Evolutionary conservation across 192 early-diverging fungal genomes (phyloP).

Genomic region (Cetraspora pellucida): DNA sequence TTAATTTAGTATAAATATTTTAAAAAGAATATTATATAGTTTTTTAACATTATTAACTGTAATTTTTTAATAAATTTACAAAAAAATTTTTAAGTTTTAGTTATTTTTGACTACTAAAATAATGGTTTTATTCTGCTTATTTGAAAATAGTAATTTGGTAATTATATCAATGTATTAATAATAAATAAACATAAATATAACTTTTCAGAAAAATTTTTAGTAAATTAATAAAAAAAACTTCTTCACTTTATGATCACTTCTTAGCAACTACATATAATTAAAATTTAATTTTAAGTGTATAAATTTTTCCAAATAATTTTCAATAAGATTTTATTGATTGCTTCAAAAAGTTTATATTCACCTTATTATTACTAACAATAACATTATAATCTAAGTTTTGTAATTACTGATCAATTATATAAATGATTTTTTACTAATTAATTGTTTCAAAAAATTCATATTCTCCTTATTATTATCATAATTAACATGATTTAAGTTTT

Average conservation of each 20-base stretch:
- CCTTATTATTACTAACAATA: too few relatives aligned
- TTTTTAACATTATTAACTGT: neutral
- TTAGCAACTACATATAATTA: conserved; percentile 3
- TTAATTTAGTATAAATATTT: neutral
- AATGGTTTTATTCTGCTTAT: neutral
- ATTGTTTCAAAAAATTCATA: too few relatives aligned
- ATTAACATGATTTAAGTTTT: too few relatives aligned
- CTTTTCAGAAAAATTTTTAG: neutral
- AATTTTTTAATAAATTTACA: conserved; percentile 1
- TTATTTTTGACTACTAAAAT: neutral
- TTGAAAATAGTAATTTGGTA: conserved; percentile 10
- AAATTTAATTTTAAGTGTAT: neutral
- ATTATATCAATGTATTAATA: neutral
- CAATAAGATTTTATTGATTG: neutral
- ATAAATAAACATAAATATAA: conserved; percentile 1
- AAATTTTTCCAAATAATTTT: neutral
- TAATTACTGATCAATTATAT: too few relatives aligned
- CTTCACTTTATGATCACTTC: conserved; percentile 7
- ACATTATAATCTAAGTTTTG: too few relatives aligned
- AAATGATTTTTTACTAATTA: too few relatives aligned
- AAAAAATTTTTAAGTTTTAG: conserved; percentile 11
- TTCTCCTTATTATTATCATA: too few relatives aligned
- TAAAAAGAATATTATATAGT: neutral
- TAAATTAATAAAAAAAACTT: conserved; percentile 4
- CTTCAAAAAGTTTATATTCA: too few relatives aligned